phyloP scores from a whole-genome alignment of 352 stramenopile genomes.

The Phytophthora citrophthora region DNA sequence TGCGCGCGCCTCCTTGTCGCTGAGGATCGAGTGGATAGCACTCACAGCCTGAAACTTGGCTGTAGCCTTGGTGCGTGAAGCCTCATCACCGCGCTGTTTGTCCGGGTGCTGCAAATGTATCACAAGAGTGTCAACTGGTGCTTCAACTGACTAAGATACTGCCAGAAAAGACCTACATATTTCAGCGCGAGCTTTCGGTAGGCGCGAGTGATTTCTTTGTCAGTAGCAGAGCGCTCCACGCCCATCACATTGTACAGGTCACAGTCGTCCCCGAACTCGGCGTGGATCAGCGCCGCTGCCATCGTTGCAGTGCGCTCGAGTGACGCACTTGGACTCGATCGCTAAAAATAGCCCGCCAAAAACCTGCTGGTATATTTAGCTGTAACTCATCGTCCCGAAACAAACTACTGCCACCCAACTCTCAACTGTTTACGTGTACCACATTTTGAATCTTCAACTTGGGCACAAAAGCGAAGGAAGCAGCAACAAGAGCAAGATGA shows the following conservation, averaged over 20 bases:
- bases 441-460: constrained; percentile 39
- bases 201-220: constrained; percentile 77
- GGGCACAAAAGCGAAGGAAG: neutral
- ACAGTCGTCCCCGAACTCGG: constrained; percentile 64
- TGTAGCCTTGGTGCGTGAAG: constrained; percentile 55
- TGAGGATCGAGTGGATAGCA: constrained; percentile 87
- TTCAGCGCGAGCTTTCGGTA: constrained; percentile 78
- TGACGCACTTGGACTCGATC: neutral
- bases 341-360: constrained; percentile 16
- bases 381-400: neutral
- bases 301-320: constrained; percentile 16
- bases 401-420: neutral
- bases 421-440: constrained; percentile 26
- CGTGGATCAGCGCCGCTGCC: constrained; percentile 55
- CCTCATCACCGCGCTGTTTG: constrained; percentile 85
- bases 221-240: constrained; percentile 52
- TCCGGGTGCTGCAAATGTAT: constrained; percentile 79
- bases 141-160: constrained; percentile 12
- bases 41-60: constrained; percentile 90
- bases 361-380: too few relatives aligned
- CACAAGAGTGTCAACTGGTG: constrained; percentile 4
- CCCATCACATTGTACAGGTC: constrained; percentile 85
- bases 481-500: constrained; percentile 11
- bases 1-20: constrained; percentile 68
- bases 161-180: constrained; percentile 48